Evolutionary conservation across 768 basidiomycete species (phyloP), one percentile per base, ranked within the genome.

Genomic region (Chlorophyllum brunneum): DNA sequence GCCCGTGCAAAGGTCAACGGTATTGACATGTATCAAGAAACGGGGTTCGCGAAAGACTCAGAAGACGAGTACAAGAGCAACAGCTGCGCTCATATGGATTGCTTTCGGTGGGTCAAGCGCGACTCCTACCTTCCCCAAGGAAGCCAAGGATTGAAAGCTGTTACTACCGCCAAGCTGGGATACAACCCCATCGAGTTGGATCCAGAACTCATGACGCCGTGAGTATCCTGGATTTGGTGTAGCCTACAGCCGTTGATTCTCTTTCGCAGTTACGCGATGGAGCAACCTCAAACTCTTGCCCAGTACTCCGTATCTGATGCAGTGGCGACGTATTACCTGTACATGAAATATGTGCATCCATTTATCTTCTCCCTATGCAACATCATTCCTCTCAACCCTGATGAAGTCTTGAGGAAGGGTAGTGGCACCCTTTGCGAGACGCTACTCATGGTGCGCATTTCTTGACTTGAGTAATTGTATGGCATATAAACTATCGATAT

Each of bases 331-430:
- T 98, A 99, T 67, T 98, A 98, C 68, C 80, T 99, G 30, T 98
- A 99, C 72, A 99, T 98, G 97, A 99, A 98, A 94, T 99, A 99
- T 61, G 95, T 99, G 8, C 95, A 98, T 63, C 97, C 97, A 0
- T 99, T 99, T 78, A 92, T 99, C 56, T 99, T 99, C 73, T 98
- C 97, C 7, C 71, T 99, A 31, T 98, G 97, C 70, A 99, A 97
- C 75, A 99, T 98, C 67, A 98, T 99, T 59, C 95, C 97, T 9
- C 79, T 99, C 48, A 86, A 86, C 61, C 94, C 97, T 2, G 97
- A 99, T 61, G 97, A 99, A 56, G 97, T 98, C 4, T 69, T 98
- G 58, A 77, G 95, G 45, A 98, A 99, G 67, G 97, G 97, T 29
- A 91, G 83, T 63, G 97, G 97, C 7, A 99, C 97, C 1, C 77